Evolutionary conservation across 495 filamentous ascomycete species (phyloP), one percentile per base, ranked within the genome.

Genomic region (Parachaetomium inaequale): DNA sequence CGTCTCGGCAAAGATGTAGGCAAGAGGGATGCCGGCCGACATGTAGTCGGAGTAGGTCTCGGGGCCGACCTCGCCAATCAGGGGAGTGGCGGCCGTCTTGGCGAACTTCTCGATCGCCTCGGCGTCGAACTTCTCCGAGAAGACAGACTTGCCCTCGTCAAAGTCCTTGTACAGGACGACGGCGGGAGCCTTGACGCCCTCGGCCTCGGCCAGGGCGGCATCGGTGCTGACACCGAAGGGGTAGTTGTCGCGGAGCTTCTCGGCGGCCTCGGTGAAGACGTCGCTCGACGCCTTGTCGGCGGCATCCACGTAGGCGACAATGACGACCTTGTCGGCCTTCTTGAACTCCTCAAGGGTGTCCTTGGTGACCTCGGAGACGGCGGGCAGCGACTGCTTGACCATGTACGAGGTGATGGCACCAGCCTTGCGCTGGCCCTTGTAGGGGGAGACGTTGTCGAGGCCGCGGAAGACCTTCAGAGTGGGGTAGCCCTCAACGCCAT

Each of bases 401-500:
- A 99, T 99, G 82, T 96, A 98, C 26, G 94, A 98, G 42, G 95
- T 87, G 75, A 98, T 96, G 50, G 92, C 87, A 71, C 86, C 88
- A 51, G 92, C 86, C 82, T 99, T 95, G 73, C 94, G 85, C 75
- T 90, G 88, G 70, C 94, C 94, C 65, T 81, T 82, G 76, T 98
- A 99, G 53, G 94, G 87, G 56, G 85, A 82, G 70, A 87, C 81
- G 66, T 88, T 90, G 3, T 96, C 90, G n/a, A 79, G 78, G 58
- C 94, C 94, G 63, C 94, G 93, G 91, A 98, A 99, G 74, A 99
- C 87, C 86, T 98, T 99, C 66, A 99, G 82, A 57, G 94, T 99
- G 28, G 94, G 94, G 80, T 98, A 99, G 54, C 94, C 94, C 79
- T 96, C 92, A 25, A 99, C 92, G 55, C 91, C 92, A 67, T 88